A percentile compares a stretch with the other conserved stretches of the same genome.
Evolutionary conservation across 225 moss, liverwort and hornwort species (phyloP).

Genomic region (Sphagnum contortum): DNA sequence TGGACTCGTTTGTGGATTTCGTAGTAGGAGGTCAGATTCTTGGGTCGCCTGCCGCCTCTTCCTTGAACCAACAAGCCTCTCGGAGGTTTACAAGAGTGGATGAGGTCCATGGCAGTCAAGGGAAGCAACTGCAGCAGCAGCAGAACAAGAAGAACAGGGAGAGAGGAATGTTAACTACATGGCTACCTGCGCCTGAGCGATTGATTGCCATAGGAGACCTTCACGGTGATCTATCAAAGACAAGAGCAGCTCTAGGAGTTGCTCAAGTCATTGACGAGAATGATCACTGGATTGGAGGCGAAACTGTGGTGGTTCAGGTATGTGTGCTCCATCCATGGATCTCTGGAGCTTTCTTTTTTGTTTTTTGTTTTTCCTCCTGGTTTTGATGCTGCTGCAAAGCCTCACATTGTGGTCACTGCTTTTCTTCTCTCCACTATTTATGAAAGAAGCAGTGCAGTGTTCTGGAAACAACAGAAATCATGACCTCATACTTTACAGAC

Average conservation of each 20-base stretch:
- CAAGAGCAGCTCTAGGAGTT: slow-evolving; percentile 59
- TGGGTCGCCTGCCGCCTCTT: slow-evolving; percentile 5
- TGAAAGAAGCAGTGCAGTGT: too few relatives aligned
- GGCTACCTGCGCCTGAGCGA: slow-evolving; percentile 57
- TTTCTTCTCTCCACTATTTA: too few relatives aligned
- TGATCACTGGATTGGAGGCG: slow-evolving; percentile 66
- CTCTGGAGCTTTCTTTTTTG: not conserved
- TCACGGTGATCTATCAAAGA: slow-evolving; percentile 77
- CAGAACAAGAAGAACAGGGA: not conserved
- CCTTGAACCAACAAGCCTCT: not conserved
- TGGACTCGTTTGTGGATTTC: slow-evolving; percentile 79
- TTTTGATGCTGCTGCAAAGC: too few relatives aligned
- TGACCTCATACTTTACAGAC: too few relatives aligned
- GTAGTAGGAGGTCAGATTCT: slow-evolving; percentile 80
- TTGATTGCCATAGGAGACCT: slow-evolving; percentile 80
- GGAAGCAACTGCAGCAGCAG: not conserved
- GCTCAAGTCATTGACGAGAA: slow-evolving; percentile 69
- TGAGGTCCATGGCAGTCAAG: not conserved
- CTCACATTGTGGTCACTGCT: too few relatives aligned
- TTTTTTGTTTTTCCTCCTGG: too few relatives aligned
- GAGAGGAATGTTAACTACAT: slow-evolving; percentile 20
- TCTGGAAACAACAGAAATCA: too few relatives aligned
- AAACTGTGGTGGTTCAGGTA: slow-evolving; percentile 85
- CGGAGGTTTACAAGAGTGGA: slow-evolving; percentile 7
- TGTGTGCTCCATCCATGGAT: not conserved